Conservation (phyloP, 148 eudicot species). For the Heliamphora exappendiculata region DNA sequence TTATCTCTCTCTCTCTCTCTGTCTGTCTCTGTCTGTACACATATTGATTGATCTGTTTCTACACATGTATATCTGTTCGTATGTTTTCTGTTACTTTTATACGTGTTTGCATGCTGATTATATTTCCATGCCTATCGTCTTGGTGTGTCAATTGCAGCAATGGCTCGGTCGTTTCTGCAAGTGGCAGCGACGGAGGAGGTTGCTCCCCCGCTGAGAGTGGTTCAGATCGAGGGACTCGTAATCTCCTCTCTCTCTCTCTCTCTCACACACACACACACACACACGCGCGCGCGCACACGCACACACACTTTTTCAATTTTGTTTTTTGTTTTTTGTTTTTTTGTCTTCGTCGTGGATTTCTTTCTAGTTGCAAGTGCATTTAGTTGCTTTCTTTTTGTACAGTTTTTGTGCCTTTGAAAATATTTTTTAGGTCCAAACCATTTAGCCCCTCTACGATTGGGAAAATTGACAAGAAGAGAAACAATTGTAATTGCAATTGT, state of each 20-base stretch:
- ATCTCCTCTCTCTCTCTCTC: background rate
- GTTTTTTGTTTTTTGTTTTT: background rate
- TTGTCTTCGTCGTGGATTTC: background rate
- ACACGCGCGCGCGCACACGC: no score
- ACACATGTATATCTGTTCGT: background rate
- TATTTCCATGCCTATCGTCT: background rate
- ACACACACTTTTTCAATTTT: no score
- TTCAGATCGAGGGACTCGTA: constrained; percentile 94
- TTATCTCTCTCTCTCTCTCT: background rate
- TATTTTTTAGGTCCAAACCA: background rate
- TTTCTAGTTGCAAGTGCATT: background rate
- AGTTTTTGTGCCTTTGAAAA: background rate
- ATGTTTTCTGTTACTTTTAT: rapidly evolving
- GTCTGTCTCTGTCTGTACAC: background rate
- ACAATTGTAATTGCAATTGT: background rate
- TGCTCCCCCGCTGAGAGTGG: constrained; percentile 71
- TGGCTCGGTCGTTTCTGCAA: constrained; percentile 69
- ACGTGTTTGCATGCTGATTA: background rate
- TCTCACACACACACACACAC: no score
- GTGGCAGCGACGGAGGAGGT: constrained; percentile 72
- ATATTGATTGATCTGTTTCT: no score
- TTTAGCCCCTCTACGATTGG: background rate
- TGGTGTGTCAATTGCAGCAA: constrained; percentile 24
- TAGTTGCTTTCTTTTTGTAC: background rate
- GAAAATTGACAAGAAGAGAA: background rate